Evolutionary conservation across 495 filamentous ascomycete species (phyloP).

Genomic region (Aspergillus ostianus): DNA sequence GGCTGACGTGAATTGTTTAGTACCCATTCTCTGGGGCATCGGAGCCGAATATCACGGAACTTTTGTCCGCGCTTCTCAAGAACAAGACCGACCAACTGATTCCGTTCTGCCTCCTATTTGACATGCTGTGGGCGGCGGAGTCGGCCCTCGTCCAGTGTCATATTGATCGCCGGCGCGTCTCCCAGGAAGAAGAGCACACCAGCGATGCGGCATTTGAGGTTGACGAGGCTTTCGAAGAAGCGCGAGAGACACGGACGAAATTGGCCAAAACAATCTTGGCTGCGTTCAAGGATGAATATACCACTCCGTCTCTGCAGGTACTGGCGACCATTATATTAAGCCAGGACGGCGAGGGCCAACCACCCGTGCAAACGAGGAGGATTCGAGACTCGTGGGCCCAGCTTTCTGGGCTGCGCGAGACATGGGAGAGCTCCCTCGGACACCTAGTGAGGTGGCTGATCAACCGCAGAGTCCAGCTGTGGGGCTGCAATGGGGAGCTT

Average conservation of each 20-base stretch:
- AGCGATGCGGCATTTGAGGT: conserved; percentile 18
- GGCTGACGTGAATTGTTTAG: conserved; percentile 10
- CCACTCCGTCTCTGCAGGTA: conserved; percentile 21
- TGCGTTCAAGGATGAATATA: conserved; percentile 24
- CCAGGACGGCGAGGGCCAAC: conserved; percentile 16
- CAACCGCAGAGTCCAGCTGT: conserved; percentile 29
- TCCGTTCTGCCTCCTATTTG: conserved; percentile 21
- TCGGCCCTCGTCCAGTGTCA: conserved; percentile 28
- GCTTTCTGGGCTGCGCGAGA: conserved; percentile 15
- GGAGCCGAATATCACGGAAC: conserved; percentile 23
- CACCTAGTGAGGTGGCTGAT: conserved; percentile 28
- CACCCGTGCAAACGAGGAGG: conserved; percentile 23
- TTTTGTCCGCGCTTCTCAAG: conserved; percentile 19
- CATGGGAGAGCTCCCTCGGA: conserved; percentile 14
- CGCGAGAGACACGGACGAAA: conserved; percentile 20
- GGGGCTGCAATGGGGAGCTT: conserved; percentile 30
- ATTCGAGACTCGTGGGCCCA: conserved; percentile 23
- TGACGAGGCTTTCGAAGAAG: conserved; percentile 19
- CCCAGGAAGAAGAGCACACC: conserved; percentile 21
- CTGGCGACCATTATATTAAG: conserved; percentile 21
- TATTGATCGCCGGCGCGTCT: conserved; percentile 25
- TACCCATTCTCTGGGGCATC: conserved; percentile 20
- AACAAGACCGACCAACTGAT: conserved; percentile 18
- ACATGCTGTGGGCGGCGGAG: conserved; percentile 26
- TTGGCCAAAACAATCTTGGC: conserved; percentile 23